A percentile compares a stretch with the other conserved stretches of the same genome.
Evolutionary conservation across 495 filamentous ascomycete genomes (phyloP).

Genomic region (Elasticomyces elasticus): DNA sequence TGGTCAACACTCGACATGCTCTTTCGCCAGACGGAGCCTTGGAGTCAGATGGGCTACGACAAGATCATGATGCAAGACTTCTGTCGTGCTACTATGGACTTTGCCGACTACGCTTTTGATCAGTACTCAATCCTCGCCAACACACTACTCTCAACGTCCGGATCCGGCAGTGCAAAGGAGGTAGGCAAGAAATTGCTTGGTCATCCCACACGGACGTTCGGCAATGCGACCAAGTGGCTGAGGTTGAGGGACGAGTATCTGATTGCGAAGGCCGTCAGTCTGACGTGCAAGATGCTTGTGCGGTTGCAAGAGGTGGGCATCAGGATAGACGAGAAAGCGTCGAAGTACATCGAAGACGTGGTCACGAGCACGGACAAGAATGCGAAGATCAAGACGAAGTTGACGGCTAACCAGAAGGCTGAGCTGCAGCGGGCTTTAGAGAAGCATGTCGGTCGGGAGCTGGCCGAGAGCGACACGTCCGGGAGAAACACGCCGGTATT

Average conservation of each 20-base stretch:
- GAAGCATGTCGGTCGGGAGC: constrained; percentile 50
- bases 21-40: constrained; percentile 72
- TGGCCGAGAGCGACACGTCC: background rate
- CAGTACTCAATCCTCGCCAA: constrained; percentile 69
- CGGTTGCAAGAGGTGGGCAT: constrained; percentile 62
- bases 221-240: constrained; percentile 68
- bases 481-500: constrained; percentile 16
- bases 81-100: constrained; percentile 84
- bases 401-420: constrained; percentile 67
- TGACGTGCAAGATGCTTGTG: constrained; percentile 60
- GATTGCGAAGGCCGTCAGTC: constrained; percentile 58
- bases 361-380: constrained; percentile 31
- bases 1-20: constrained; percentile 72
- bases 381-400: constrained; percentile 55
- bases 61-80: constrained; percentile 78
- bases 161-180: constrained; percentile 24
- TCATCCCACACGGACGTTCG: constrained; percentile 53
- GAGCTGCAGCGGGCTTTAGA: constrained; percentile 72
- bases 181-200: constrained; percentile 44
- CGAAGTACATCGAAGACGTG: constrained; percentile 51
- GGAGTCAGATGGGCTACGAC: constrained; percentile 58
- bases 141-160: constrained; percentile 43
- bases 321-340: constrained; percentile 50
- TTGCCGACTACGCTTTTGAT: constrained; percentile 74
- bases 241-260: constrained; percentile 75